Percentiles rank a stretch among this genome's conserved stretches.
Evolutionary conservation across 495 filamentous ascomycete species (phyloP).

Genomic region (Neurospora pannonica): DNA sequence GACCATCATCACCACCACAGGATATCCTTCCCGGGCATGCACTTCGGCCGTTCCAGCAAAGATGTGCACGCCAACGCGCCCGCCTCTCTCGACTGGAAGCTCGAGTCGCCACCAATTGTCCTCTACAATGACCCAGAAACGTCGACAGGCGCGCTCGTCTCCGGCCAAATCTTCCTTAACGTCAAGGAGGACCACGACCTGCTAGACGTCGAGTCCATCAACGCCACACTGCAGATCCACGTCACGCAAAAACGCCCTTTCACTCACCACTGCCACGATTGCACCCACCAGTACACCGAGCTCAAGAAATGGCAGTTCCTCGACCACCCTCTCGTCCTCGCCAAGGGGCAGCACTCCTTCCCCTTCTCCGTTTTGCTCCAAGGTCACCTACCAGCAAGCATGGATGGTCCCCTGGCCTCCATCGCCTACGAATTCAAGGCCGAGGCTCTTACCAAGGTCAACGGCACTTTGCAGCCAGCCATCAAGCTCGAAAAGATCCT

Average conservation of each 20-base stretch:
- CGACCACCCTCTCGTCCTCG: slow-evolving; percentile 52
- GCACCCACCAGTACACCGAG: slow-evolving; percentile 56
- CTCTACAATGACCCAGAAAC: slow-evolving; percentile 66
- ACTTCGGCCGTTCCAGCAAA: slow-evolving; percentile 38
- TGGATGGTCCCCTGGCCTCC: slow-evolving; percentile 58
- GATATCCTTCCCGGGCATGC: slow-evolving; percentile 37
- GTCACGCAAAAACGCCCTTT: slow-evolving; percentile 74
- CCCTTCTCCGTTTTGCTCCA: slow-evolving; percentile 89
- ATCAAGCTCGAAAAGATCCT: slow-evolving; percentile 57
- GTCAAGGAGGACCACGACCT: slow-evolving; percentile 46
- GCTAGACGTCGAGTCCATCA: slow-evolving; percentile 59
- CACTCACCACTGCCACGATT: slow-evolving; percentile 63
- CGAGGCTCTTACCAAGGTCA: slow-evolving; percentile 54
- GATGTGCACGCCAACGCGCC: slow-evolving; percentile 27
- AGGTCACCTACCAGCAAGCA: slow-evolving; percentile 75
- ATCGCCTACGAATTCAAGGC: slow-evolving; percentile 75
- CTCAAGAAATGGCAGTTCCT: slow-evolving; percentile 74
- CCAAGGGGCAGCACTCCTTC: slow-evolving; percentile 59
- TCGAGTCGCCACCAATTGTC: slow-evolving; percentile 85
- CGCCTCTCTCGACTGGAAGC: slow-evolving; percentile 61
- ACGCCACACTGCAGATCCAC: slow-evolving; percentile 56
- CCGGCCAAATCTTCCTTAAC: slow-evolving; percentile 68
- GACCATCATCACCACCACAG: slow-evolving; percentile 32
- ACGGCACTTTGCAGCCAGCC: slow-evolving; percentile 17
- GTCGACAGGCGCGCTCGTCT: slow-evolving; percentile 81